These are phyloP conservation scores for Trichosanthes cucumerina DNA, from an alignment of 306 rosid genomes.

Conservation along the genomic window DNA sequence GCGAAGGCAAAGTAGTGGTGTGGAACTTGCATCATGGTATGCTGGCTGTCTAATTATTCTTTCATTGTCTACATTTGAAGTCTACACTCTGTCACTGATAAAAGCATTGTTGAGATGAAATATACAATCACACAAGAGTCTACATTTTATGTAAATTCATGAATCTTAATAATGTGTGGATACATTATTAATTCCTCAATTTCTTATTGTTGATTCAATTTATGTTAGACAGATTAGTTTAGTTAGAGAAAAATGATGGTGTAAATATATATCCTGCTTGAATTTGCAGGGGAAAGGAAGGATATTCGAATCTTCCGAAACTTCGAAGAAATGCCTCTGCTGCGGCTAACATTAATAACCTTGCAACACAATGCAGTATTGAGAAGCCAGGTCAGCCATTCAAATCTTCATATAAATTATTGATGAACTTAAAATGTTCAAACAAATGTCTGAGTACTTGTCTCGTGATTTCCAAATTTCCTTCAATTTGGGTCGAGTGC, in stretches of 20 bases:
- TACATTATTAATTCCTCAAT: background rate
- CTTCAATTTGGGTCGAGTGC: no score
- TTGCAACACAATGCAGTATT: slow-evolving; percentile 33
- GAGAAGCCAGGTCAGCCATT: slow-evolving; percentile 42
- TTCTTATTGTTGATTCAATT: background rate
- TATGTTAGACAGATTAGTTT: background rate
- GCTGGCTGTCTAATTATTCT: background rate
- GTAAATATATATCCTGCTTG: background rate
- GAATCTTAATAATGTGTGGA: background rate
- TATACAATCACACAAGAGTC: no score
- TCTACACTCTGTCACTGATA: background rate
- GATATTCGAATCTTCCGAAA: slow-evolving; percentile 36
- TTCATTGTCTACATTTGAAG: background rate
- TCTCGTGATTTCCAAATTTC: background rate
- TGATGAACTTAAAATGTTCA: background rate
- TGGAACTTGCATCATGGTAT: slow-evolving; percentile 58
- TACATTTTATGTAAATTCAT: no score
- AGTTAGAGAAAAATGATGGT: background rate
- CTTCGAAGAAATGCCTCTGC: slow-evolving; percentile 84
- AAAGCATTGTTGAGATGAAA: background rate
- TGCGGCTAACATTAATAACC: slow-evolving; percentile 61
- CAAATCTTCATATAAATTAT: background rate
- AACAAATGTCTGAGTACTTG: background rate
- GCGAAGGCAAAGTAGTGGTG: slow-evolving; percentile 59
- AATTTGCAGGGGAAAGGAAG: slow-evolving; percentile 44